A percentile compares a stretch with the other conserved stretches of the same genome.
These are phyloP conservation scores for Yarrowia sp. DNA, from an alignment of 805 yeast genomes.

Conservation along the genomic window DNA sequence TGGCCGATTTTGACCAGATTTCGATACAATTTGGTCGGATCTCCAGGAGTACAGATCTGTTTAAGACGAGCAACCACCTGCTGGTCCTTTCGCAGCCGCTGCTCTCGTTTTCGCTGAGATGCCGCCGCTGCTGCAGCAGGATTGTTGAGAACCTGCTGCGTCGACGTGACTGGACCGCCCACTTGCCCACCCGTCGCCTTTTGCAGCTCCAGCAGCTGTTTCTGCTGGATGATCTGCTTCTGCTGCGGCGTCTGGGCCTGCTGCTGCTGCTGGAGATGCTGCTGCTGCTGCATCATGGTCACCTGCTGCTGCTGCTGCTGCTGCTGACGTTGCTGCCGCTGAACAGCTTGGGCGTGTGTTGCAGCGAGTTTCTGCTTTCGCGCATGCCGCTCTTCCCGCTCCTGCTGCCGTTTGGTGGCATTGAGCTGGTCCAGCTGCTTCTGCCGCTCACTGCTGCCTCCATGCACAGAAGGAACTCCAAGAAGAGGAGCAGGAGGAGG, in stretches of 20 bases:
- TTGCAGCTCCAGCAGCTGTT: constrained; percentile 35
- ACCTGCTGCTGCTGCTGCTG: constrained; percentile 42
- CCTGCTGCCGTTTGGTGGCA: constrained; percentile 22
- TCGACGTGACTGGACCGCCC: constrained; percentile 30
- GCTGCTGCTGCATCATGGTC: constrained; percentile 28
- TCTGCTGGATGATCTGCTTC: constrained; percentile 31
- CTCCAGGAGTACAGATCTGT: constrained; percentile 78
- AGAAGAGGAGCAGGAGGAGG: constrained; percentile 47
- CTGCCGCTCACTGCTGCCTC: constrained; percentile 27
- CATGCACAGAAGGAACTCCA: constrained; percentile 38
- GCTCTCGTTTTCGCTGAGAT: constrained; percentile 58
- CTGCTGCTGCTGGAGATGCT: constrained; percentile 32
- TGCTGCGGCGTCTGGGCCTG: constrained; percentile 29
- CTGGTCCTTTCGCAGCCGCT: constrained; percentile 66
- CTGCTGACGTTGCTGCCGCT: constrained; percentile 36
- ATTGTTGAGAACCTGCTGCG: constrained; percentile 11
- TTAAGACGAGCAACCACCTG: constrained; percentile 69
- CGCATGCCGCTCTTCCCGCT: constrained; percentile 12
- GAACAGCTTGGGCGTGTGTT: constrained; percentile 27
- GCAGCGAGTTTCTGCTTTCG: constrained; percentile 30
- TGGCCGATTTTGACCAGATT: constrained; percentile 67
- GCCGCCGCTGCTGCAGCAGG: constrained; percentile 34
- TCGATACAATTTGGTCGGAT: constrained; percentile 69
- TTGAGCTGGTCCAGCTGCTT: constrained; percentile 25
- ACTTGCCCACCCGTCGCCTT: constrained; percentile 35